These are phyloP conservation scores for Aspergillus latus DNA, from an alignment of 2,329 filamentous ascomycete species.

Conservation along the genomic window DNA sequence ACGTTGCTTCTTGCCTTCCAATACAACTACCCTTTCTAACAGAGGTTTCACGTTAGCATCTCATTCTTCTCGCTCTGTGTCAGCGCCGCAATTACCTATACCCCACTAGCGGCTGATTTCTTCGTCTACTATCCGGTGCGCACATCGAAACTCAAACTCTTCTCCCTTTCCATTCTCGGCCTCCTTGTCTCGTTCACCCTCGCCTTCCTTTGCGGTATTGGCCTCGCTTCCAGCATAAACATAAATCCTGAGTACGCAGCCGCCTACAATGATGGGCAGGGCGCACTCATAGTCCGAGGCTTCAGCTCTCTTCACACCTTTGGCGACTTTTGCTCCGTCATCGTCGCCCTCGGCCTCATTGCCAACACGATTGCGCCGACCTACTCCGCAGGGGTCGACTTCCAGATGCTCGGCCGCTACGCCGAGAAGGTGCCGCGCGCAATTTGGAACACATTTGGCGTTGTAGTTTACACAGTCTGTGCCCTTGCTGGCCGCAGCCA, in stretches of 20 bases:
- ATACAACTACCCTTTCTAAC: neutral
- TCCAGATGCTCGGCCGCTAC: slow-evolving; percentile 64
- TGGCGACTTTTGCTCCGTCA: slow-evolving; percentile 65
- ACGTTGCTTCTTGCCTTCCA: neutral
- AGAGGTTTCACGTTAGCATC: slow-evolving; percentile 40
- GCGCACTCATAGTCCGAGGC: slow-evolving; percentile 64
- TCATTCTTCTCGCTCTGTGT: slow-evolving; percentile 71
- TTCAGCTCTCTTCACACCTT: slow-evolving; percentile 61
- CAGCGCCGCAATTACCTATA: slow-evolving; percentile 64
- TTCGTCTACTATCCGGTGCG: slow-evolving; percentile 65
- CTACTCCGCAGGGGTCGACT: slow-evolving; percentile 66
- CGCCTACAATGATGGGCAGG: slow-evolving; percentile 60
- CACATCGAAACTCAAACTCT: slow-evolving; percentile 55
- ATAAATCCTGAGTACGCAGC: slow-evolving; percentile 54
- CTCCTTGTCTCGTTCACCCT: slow-evolving; percentile 60
- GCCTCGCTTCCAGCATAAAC: slow-evolving; percentile 59
- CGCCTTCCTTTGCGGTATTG: slow-evolving; percentile 62
- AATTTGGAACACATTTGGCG: slow-evolving; percentile 63
- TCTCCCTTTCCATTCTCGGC: slow-evolving; percentile 57
- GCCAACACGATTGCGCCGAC: slow-evolving; percentile 66
- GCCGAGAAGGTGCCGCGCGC: slow-evolving; percentile 60
- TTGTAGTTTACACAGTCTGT: slow-evolving; percentile 64
- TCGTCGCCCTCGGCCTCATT: slow-evolving; percentile 64
- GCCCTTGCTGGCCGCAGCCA: slow-evolving; percentile 62
- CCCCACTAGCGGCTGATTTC: slow-evolving; percentile 64